Percentiles rank a stretch among this genome's conserved stretches.
Conservation (phyloP, 1,284 basidiomycete genomes). For the Coriolopsis trogii region DNA sequence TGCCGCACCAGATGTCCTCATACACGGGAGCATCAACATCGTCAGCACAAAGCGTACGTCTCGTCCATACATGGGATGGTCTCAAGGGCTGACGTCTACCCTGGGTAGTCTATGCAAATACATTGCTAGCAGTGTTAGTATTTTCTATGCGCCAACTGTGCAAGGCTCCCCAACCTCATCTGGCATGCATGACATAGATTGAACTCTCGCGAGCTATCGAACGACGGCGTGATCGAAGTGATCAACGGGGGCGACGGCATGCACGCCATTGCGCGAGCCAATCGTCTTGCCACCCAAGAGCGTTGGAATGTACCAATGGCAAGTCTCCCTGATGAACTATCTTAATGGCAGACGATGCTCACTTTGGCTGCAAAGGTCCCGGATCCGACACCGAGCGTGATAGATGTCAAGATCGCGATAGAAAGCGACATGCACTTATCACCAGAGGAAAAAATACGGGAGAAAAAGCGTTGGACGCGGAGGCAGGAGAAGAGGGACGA, state of each 20-base stretch:
- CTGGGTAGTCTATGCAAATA: conserved; percentile 3
- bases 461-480: too few relatives aligned
- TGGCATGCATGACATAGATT: too few relatives aligned
- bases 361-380: too few relatives aligned
- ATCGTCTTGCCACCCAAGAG: not conserved
- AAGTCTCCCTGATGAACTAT: too few relatives aligned
- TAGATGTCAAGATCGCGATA: too few relatives aligned
- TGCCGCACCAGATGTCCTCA: not conserved
- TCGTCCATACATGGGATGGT: not conserved
- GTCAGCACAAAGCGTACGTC: not conserved
- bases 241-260: not conserved
- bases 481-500: too few relatives aligned
- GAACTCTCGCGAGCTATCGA: conserved; percentile 1
- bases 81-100: not conserved
- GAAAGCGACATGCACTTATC: too few relatives aligned
- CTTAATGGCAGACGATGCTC: too few relatives aligned
- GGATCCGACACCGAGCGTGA: too few relatives aligned
- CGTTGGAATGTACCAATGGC: conserved; percentile 8
- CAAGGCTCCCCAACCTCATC: not conserved
- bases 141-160: not conserved
- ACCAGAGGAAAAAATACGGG: too few relatives aligned
- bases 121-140: conserved; percentile 5
- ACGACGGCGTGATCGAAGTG: conserved; percentile 5
- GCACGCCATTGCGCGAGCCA: not conserved
- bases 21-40: not conserved